Conservation (phyloP, 352 stramenopile species). For the Phytophthora megakarya region DNA sequence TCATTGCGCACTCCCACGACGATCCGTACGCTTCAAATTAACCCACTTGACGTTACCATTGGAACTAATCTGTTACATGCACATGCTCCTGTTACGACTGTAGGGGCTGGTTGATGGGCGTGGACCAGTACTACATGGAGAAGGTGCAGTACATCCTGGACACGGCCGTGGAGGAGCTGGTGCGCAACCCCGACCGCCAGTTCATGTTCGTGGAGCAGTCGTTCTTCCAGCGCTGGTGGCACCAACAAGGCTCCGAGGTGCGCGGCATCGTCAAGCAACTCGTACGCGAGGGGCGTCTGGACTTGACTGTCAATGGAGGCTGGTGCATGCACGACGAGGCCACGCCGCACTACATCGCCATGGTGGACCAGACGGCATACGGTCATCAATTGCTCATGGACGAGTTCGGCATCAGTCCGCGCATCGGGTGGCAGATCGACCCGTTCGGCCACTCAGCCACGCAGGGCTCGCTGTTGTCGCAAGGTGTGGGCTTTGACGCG, state of each 20-base stretch:
- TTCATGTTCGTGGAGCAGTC: conserved; percentile 96
- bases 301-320: conserved; percentile 95
- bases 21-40: conserved; percentile 62
- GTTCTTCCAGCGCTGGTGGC: conserved; percentile 98
- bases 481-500: conserved; percentile 94
- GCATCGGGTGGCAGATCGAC: conserved; percentile 98
- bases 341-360: conserved; percentile 95
- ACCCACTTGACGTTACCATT: not conserved
- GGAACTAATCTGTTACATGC: not conserved
- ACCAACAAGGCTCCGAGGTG: conserved; percentile 79
- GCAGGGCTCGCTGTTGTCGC: conserved; percentile 92
- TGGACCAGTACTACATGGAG: conserved; percentile 97
- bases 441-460: conserved; percentile 95
- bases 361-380: conserved; percentile 98
- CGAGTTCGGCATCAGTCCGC: conserved; percentile 94
- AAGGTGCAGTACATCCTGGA: conserved; percentile 96
- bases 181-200: conserved; percentile 88
- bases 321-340: conserved; percentile 99
- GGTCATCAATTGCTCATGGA: conserved; percentile 94
- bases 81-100: not conserved
- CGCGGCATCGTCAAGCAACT: conserved; percentile 86
- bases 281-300: conserved; percentile 90
- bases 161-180: conserved; percentile 88
- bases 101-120: conserved; percentile 94
- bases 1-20: conserved; percentile 97